Percentiles rank a stretch among this genome's conserved stretches.
Conservation (phyloP, 257 asterid genomes). For the Solanum tarijense region DNA sequence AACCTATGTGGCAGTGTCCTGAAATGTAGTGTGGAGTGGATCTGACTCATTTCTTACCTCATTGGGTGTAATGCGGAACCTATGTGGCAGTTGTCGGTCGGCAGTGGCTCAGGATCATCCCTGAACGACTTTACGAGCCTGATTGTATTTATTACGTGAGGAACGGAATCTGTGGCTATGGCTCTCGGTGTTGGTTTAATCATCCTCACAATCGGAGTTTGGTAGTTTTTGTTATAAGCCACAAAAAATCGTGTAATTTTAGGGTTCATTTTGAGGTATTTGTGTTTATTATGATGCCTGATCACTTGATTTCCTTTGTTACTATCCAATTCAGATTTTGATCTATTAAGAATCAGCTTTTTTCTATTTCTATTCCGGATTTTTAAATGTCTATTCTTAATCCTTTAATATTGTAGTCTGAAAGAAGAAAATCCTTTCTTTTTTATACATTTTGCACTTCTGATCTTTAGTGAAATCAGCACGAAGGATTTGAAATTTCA, state of each 20-base stretch:
- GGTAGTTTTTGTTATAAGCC: not conserved
- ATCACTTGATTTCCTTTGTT: not conserved
- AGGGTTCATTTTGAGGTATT: not conserved
- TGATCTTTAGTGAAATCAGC: not conserved
- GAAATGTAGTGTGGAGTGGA: conserved; percentile 3
- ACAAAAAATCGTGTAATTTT: not conserved
- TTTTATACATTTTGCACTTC: not conserved
- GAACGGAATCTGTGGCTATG: conserved; percentile 20
- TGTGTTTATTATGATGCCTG: not conserved
- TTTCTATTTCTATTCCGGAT: not conserved
- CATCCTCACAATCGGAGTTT: conserved; percentile 12
- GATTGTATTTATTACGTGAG: conserved; percentile 20
- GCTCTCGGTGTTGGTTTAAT: conserved; percentile 25
- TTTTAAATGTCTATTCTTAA: not conserved
- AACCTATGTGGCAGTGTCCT: too few relatives aligned
- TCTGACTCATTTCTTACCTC: not conserved
- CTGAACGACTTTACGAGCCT: conserved; percentile 10
- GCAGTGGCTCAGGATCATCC: conserved; percentile 9
- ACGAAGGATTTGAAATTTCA: not conserved
- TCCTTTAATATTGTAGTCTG: not conserved
- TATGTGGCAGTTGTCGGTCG: conserved; percentile 21
- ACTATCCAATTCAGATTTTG: not conserved
- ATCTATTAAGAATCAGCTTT: not conserved
- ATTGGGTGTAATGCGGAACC: conserved; percentile 15
- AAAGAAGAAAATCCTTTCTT: not conserved